Evolutionary conservation across 2,329 filamentous ascomycete genomes (phyloP).

Genomic region (Monosporascus sp.): DNA sequence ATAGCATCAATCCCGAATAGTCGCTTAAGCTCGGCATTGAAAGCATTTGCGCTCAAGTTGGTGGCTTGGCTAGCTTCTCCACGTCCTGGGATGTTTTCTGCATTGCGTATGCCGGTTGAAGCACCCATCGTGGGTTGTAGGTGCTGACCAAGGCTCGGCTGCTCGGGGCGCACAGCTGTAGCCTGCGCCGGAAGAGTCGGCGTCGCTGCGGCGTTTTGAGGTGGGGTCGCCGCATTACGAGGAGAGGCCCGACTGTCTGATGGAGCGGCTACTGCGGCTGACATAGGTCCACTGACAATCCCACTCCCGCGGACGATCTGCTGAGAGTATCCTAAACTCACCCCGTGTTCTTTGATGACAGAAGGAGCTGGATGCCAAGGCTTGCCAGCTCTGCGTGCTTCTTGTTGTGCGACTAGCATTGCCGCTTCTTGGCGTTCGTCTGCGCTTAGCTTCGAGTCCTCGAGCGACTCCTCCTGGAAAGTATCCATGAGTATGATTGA

Average conservation of each 20-base stretch:
- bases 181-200: neutral
- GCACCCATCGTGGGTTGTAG: constrained; percentile 1
- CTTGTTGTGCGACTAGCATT: constrained; percentile 24
- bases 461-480: constrained; percentile 65
- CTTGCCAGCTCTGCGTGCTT: constrained; percentile 14
- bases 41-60: constrained; percentile 7
- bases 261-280: neutral
- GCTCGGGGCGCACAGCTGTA: neutral
- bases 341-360: neutral
- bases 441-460: constrained; percentile 47
- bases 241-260: neutral
- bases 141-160: neutral
- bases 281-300: neutral
- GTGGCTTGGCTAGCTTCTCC: neutral
- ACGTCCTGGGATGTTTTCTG: too few species aligned
- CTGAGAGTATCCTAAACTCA: neutral
- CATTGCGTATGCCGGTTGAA: constrained; percentile 7
- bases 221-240: neutral
- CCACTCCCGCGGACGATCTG: neutral
- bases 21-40: constrained; percentile 15
- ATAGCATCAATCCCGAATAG: constrained; percentile 5
- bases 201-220: neutral
- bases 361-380: neutral
- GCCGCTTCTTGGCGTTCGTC: constrained; percentile 57
- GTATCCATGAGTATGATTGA: constrained; percentile 65